Percentiles rank a stretch among this genome's conserved stretches.
phyloP scores from a whole-genome alignment of 2,329 filamentous ascomycete genomes.

The Neurospora sp. region DNA sequence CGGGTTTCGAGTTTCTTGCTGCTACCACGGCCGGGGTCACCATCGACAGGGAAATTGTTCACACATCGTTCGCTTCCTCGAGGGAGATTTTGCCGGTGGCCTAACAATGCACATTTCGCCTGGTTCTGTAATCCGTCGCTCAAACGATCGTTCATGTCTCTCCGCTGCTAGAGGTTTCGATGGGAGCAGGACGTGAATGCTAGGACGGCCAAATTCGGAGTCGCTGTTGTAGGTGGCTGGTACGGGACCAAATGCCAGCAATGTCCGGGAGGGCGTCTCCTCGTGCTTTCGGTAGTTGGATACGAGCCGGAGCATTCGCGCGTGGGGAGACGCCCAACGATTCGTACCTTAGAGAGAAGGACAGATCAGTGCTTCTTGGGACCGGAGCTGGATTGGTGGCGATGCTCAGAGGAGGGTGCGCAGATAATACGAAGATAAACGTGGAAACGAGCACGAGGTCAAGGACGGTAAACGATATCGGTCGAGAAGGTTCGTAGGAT shows the following conservation, averaged over 20 bases:
- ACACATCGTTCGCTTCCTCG: not conserved
- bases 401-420: not conserved
- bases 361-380: not conserved
- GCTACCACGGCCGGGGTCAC: not conserved
- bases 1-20: not conserved
- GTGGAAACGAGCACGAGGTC: not conserved
- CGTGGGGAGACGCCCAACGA: accelerated
- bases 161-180: not conserved
- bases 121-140: not conserved
- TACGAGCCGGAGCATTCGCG: not conserved
- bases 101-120: not conserved
- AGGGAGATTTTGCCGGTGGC: not conserved
- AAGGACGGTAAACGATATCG: not conserved
- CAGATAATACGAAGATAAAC: accelerated
- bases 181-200: not conserved
- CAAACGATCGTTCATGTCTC: not conserved
- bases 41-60: not conserved
- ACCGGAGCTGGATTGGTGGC: not conserved
- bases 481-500: not conserved
- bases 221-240: not conserved
- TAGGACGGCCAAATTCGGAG: not conserved
- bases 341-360: not conserved
- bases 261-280: accelerated
- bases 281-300: not conserved
- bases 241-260: no score